Base-by-base conservation (phyloP, 805 yeast genomes). In the Yarrowia alimentaria region DNA sequence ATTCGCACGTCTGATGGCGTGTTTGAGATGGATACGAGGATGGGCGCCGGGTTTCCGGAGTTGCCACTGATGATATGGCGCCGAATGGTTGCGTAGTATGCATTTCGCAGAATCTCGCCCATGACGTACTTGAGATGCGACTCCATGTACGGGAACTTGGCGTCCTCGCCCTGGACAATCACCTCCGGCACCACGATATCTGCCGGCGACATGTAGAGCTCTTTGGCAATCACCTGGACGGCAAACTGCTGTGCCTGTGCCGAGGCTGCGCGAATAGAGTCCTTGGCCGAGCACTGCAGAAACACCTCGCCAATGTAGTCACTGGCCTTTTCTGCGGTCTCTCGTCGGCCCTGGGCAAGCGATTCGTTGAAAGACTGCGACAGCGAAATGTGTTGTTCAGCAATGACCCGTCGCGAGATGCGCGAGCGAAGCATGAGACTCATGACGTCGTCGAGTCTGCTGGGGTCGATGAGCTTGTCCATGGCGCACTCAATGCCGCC, bases 351-450 rank as follows among this genome's bases (percentile, higher is more conserved):
- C 21, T 56, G 54, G 71, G 12, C 84, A 77, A 43, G 26, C 22
- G 62, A 76, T 72, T 34, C 69, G 48, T 69, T 67, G 64, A 79
- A 83, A 54, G 84, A 78, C 26, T 80, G 76, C 0, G 95, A 79
- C 47, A 93, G 74, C 8, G 93, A 80, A 29, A 87, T 68, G 68
- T 93, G 98, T 64, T 91, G 96, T 68, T 91, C 96, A 33, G 88
- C 87, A 56, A 91, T 83, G 38, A 91, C 83, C 58, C 98, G 73
- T 68, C 99, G 74, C 58, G 95, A 83, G 30, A 91, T 86, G 61
- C 99, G 77, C 4, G 95, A 86, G 51, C 96, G 73, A 33, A 91
- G 68, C 74, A 89, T 76, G 5, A 83, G 75, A 10, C 89, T 80
- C 75, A 90, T 79, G 60, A 90, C 78, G 13, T 68, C 70, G 61